Evolutionary conservation across 2,329 filamentous ascomycete species (phyloP).

Genomic region (Paradendryphiella salina): DNA sequence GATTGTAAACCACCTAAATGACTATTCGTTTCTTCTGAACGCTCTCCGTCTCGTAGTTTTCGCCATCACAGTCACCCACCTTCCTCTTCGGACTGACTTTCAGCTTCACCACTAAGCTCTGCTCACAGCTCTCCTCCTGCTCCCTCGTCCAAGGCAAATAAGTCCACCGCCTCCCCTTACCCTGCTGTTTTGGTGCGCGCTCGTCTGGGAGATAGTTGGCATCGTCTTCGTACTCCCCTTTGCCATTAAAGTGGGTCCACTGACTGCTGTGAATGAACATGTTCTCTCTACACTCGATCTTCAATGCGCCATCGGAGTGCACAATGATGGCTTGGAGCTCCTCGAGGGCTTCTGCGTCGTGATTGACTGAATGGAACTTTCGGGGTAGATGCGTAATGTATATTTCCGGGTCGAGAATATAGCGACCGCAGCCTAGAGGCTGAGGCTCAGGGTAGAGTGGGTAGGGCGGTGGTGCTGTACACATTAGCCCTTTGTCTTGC

Average conservation of each 20-base stretch:
- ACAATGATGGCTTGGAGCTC: conserved; percentile 23
- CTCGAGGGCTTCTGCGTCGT: not conserved
- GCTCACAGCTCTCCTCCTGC: conserved; percentile 29
- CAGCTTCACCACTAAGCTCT: conserved; percentile 12
- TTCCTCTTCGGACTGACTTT: conserved; percentile 5
- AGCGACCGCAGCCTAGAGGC: conserved; percentile 12
- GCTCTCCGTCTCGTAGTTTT: too few relatives aligned
- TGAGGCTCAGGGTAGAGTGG: conserved; percentile 37
- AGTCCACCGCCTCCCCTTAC: conserved; percentile 27
- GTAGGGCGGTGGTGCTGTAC: conserved; percentile 19
- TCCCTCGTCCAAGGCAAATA: conserved; percentile 37
- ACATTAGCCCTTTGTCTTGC: too few relatives aligned
- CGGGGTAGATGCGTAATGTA: conserved; percentile 23
- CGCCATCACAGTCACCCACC: not conserved
- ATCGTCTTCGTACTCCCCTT: conserved; percentile 9
- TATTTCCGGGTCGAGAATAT: conserved; percentile 18
- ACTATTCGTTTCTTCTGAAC: too few relatives aligned
- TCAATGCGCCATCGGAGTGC: conserved; percentile 20
- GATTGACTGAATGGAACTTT: conserved; percentile 18
- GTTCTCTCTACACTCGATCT: conserved; percentile 10
- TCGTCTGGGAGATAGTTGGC: not conserved
- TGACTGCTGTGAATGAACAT: conserved; percentile 9
- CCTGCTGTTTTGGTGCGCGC: conserved; percentile 7
- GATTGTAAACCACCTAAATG: too few relatives aligned
- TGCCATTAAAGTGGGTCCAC: conserved; percentile 14